phyloP scores from a whole-genome alignment of 2,329 filamentous ascomycete genomes.

The Fusarium cyanostomum region DNA sequence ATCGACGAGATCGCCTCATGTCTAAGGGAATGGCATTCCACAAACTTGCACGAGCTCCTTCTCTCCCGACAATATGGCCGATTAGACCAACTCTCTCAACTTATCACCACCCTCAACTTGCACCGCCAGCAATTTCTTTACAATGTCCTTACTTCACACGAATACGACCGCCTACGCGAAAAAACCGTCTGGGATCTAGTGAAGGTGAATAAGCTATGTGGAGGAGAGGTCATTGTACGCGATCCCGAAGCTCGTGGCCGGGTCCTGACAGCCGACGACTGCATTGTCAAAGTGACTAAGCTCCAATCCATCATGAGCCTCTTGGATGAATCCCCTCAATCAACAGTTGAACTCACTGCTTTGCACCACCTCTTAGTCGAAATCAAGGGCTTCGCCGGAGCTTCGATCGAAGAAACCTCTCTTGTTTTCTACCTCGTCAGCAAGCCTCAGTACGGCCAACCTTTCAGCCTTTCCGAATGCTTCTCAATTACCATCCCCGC shows the following conservation, averaged over 20 bases:
- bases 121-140: slow-evolving; percentile 91
- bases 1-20: slow-evolving; percentile 99
- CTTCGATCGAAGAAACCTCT: slow-evolving; percentile 77
- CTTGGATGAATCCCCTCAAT: slow-evolving; percentile 80
- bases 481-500: slow-evolving; percentile 82
- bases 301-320: slow-evolving; percentile 97
- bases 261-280: slow-evolving; percentile 90
- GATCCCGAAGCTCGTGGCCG: slow-evolving; percentile 85
- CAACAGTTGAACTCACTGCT: slow-evolving; percentile 72
- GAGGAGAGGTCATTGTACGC: slow-evolving; percentile 92
- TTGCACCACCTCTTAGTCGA: slow-evolving; percentile 87
- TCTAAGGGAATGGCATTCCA: slow-evolving; percentile 97
- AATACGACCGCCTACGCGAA: slow-evolving; percentile 83
- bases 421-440: slow-evolving; percentile 81
- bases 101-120: slow-evolving; percentile 85
- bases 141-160: slow-evolving; percentile 88
- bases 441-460: slow-evolving; percentile 70
- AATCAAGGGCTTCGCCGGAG: slow-evolving; percentile 81
- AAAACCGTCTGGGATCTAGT: slow-evolving; percentile 96
- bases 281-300: slow-evolving; percentile 88
- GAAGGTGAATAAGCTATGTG: slow-evolving; percentile 91
- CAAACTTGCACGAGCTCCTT: slow-evolving; percentile 91
- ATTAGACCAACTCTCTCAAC: slow-evolving; percentile 80
- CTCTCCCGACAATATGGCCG: slow-evolving; percentile 82
- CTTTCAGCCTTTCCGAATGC: slow-evolving; percentile 80